These are phyloP conservation scores for Paratinospora sagittata DNA, from an alignment of 164 flowering plant genomes.

Conservation along the genomic window DNA sequence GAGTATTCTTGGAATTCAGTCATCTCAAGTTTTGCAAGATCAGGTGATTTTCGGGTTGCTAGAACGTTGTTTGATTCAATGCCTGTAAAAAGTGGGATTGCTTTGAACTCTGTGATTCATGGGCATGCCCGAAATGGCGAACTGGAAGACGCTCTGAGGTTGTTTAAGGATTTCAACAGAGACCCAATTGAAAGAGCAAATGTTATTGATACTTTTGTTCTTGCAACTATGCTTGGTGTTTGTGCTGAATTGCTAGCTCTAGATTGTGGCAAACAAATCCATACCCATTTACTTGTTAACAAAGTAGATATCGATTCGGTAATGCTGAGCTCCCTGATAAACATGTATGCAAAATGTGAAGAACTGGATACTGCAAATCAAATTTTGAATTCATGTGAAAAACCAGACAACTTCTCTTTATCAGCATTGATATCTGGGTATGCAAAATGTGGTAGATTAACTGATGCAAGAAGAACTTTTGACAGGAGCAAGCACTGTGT, in stretches of 20 bases:
- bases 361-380: conserved; percentile 51
- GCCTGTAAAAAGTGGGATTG: conserved; percentile 51
- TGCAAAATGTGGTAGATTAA: conserved; percentile 52
- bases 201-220: conserved; percentile 40
- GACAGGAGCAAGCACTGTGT: conserved; percentile 28
- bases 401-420: conserved; percentile 58
- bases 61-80: conserved; percentile 44
- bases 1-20: conserved; percentile 60
- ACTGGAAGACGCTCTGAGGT: conserved; percentile 38
- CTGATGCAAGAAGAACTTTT: conserved; percentile 51
- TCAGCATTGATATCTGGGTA: conserved; percentile 74
- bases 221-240: conserved; percentile 52
- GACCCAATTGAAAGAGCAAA: conserved; percentile 12
- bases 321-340: conserved; percentile 54
- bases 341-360: conserved; percentile 67
- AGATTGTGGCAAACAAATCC: conserved; percentile 62
- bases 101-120: conserved; percentile 66
- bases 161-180: conserved; percentile 45
- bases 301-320: conserved; percentile 50
- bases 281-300: conserved; percentile 36
- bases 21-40: conserved; percentile 41
- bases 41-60: conserved; percentile 43
- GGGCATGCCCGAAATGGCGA: conserved; percentile 38
- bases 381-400: conserved; percentile 31
- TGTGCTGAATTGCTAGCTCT: conserved; percentile 39